Conservation (phyloP, 2,329 filamentous ascomycete species). For the Diplodia seriata region DNA sequence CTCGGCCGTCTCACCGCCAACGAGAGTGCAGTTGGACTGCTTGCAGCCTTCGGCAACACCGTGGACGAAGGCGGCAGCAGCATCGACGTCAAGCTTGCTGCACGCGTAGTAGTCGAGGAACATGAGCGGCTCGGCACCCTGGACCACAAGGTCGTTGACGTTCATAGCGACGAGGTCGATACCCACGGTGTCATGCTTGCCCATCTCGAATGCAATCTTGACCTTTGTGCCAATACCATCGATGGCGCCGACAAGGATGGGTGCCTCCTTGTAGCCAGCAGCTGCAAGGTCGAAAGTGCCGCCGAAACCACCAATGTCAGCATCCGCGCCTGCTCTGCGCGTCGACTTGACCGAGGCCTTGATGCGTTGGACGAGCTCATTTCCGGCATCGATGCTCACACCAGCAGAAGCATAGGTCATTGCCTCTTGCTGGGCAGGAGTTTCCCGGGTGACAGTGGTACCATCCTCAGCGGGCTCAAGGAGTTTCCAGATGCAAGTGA, state of each 20-base stretch:
- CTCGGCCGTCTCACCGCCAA: constrained; percentile 97
- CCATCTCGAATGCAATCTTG: constrained; percentile 89
- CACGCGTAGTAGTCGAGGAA: constrained; percentile 99
- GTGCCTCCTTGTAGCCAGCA: constrained; percentile 75
- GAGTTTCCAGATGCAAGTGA: constrained; percentile 85
- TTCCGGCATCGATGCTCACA: constrained; percentile 93
- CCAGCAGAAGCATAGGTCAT: constrained; percentile 93
- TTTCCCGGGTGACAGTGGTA: constrained; percentile 49
- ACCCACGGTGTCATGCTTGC: constrained; percentile 91
- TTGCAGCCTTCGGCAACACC: constrained; percentile 89
- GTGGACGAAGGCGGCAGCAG: constrained; percentile 84
- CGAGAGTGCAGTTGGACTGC: constrained; percentile 83
- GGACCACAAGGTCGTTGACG: constrained; percentile 95
- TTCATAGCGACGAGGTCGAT: constrained; percentile 99
- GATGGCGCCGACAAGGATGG: constrained; percentile 89
- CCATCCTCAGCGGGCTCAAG: constrained; percentile 84
- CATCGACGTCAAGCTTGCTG: constrained; percentile 79
- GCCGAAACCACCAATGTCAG: constrained; percentile 93
- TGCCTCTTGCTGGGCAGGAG: constrained; percentile 40
- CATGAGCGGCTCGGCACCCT: constrained; percentile 92
- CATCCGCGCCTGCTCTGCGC: constrained; percentile 83
- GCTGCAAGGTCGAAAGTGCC: constrained; percentile 80
- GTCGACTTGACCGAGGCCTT: constrained; percentile 89
- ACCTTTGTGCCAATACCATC: constrained; percentile 97
- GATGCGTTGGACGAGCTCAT: constrained; percentile 89